Evolutionary conservation across 768 basidiomycete species (phyloP), one percentile per base, ranked within the genome.

Genomic region (Calocybe indica): DNA sequence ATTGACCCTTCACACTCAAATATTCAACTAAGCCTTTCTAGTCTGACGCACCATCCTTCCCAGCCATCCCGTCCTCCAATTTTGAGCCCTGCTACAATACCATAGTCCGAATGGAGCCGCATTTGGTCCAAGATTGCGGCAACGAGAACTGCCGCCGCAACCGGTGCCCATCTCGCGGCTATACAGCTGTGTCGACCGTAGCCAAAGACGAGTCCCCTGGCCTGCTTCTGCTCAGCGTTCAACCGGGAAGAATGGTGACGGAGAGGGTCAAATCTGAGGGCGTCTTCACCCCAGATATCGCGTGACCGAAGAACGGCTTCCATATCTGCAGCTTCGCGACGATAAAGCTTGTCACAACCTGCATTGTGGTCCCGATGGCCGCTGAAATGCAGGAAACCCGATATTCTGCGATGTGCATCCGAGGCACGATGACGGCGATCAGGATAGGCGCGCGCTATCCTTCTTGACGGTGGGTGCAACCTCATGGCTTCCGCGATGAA

Each of bases 1-100:
- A n/a, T n/a, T n/a, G n/a, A n/a, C n/a, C n/a, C n/a, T n/a, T n/a
- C n/a, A n/a, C n/a, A n/a, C n/a, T n/a, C n/a, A n/a, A n/a, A n/a
- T n/a, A n/a, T n/a, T n/a, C n/a, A n/a, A n/a, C n/a, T n/a, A n/a
- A n/a, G n/a, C n/a, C n/a, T n/a, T n/a, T n/a, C n/a, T n/a, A n/a
- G n/a, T n/a, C n/a, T n/a, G n/a, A n/a, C n/a, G n/a, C n/a, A 45
- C 77, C 76, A 79, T 0, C 72, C 75, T 0, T 62, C 55, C 78
- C 80, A 79, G 10, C 68, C 72, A 15, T 61, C 60, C 49, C 74
- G 57, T 33, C 61, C 63, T 29, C 70, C 69, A 22, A 75, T 55
- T 29, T n/a, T 44, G 2, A 41, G 7, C n/a, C 70, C 70, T 4
- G 43, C 36, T n/a, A 59, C 52, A 43, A 68, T 57, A 34, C 14